Evolutionary conservation across 148 eudicot genomes (phyloP), one percentile per base, ranked within the genome.

Genomic region (Simmondsia chinensis): DNA sequence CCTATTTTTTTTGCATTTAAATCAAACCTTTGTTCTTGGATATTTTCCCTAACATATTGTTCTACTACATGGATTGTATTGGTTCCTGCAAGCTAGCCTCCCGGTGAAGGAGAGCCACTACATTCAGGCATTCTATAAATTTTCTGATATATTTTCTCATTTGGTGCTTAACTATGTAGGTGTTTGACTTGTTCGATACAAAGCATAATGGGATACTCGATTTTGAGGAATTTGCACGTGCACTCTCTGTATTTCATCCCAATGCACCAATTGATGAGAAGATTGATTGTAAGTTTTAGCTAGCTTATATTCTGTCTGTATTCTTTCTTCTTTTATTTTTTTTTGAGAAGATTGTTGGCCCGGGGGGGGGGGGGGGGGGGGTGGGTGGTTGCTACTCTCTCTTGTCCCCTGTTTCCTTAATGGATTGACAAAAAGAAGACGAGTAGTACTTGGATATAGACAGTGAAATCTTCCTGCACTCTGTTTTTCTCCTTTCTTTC

Each of bases 221-320:
- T 24, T 69, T 69, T 58, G 74, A 69, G 37, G 74, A 63, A 52
- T 69, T 69, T 17, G 74, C 74, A 11, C 64, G 74, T 7, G 69
- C 74, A 13, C 74, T 69, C 29, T 69, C 74, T 17, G 74, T 69
- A 17, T 69, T 69, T 49, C 74, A 69, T 45, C 74, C 74, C 25
- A 63, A 69, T 63, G 74, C 74, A 36, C 64, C 57, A 31, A 54
- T 63, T 36, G 74, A 69, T 18, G 65, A 69, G 46, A 69, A 69
- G 60, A 69, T 69, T 23, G 69, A 63, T 44, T 69, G 74, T 69
- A 62, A 52, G 73, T 28, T 29, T 4, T 30, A 20, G 29, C 39
- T 21, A 27, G 1, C 12, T 26, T n/a, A n/a, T n/a, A n/a, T n/a
- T 1, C 36, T 45, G 24, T 44, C 23, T 17, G 20, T 33, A 50